These are phyloP conservation scores for Diplodia corticola DNA, from an alignment of 2,329 filamentous ascomycete genomes.

Conservation along the genomic window DNA sequence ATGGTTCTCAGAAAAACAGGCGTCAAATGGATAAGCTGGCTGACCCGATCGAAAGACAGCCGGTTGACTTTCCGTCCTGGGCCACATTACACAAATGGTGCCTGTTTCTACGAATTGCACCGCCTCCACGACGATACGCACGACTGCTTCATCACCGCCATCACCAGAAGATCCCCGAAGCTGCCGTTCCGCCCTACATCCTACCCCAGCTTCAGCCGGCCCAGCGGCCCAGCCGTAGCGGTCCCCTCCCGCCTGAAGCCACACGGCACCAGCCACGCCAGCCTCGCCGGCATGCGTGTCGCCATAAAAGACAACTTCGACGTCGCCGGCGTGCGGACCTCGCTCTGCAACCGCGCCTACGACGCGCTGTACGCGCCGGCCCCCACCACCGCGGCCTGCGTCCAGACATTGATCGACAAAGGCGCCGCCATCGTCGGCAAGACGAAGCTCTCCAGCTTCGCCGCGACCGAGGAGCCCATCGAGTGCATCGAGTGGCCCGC, in stretches of 20 bases:
- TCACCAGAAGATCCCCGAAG: too few species aligned
- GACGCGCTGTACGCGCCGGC: conserved; percentile 9
- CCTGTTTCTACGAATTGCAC: neutral
- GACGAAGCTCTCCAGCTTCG: conserved; percentile 25
- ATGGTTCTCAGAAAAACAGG: neutral
- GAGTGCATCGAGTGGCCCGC: conserved; percentile 39
- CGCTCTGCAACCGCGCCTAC: conserved; percentile 25
- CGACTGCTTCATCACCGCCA: neutral
- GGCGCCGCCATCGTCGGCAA: conserved; percentile 26
- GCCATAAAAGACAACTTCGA: conserved; percentile 32
- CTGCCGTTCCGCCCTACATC: neutral
- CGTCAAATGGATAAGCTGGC: neutral
- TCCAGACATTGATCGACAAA: conserved; percentile 1
- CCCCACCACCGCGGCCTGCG: neutral
- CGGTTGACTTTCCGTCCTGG: neutral
- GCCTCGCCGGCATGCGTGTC: conserved; percentile 24
- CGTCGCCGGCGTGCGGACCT: conserved; percentile 27
- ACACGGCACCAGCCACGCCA: neutral
- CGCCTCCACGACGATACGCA: neutral
- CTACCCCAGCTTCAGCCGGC: neutral
- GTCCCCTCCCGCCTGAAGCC: neutral
- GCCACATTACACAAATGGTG: neutral
- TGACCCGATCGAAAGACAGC: too few species aligned
- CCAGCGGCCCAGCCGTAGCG: neutral
- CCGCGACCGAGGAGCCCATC: conserved; percentile 27